Conservation (phyloP, 78 protist genomes). For the Parvularia atlantis region DNA sequence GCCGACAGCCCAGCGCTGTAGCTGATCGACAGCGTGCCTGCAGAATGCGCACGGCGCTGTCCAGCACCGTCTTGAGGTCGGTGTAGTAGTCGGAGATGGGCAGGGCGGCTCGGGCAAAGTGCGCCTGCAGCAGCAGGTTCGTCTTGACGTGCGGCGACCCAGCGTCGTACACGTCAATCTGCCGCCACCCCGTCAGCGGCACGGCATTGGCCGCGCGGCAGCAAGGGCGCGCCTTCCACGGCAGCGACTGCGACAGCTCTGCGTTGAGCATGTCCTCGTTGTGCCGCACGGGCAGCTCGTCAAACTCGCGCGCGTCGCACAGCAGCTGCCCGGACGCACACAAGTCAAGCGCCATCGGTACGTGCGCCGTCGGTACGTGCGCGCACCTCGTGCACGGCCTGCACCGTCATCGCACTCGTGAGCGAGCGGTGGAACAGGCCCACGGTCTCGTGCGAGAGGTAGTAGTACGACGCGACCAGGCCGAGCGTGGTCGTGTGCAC, state of each 20-base stretch:
- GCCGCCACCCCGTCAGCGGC: background rate
- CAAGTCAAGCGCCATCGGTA: too few relatives aligned
- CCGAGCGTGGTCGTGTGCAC: slow-evolving; percentile 52
- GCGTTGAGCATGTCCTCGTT: slow-evolving; percentile 89
- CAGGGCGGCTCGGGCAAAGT: slow-evolving; percentile 53
- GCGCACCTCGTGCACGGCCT: slow-evolving; percentile 23
- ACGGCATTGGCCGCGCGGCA: background rate
- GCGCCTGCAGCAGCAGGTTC: slow-evolving; percentile 82
- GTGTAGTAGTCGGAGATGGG: slow-evolving; percentile 91
- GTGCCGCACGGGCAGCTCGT: slow-evolving; percentile 94
- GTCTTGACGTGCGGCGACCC: slow-evolving; percentile 84
- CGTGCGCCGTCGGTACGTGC: background rate
- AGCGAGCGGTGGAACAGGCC: slow-evolving; percentile 38
- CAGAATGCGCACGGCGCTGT: slow-evolving; percentile 66
- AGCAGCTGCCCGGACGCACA: too few relatives aligned
- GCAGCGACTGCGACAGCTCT: slow-evolving; percentile 54
- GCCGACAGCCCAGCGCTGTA: background rate
- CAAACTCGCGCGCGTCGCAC: slow-evolving; percentile 59
- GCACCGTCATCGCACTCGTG: slow-evolving; percentile 9
- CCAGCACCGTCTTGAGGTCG: slow-evolving; percentile 89
- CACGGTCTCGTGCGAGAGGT: slow-evolving; percentile 74
- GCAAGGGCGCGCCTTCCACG: slow-evolving; percentile 10
- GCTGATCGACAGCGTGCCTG: slow-evolving; percentile 42
- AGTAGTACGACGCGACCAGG: slow-evolving; percentile 89
- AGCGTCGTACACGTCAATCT: background rate